Base-by-base conservation (phyloP, 1,284 basidiomycete genomes). In the Wallemia hederae region DNA sequence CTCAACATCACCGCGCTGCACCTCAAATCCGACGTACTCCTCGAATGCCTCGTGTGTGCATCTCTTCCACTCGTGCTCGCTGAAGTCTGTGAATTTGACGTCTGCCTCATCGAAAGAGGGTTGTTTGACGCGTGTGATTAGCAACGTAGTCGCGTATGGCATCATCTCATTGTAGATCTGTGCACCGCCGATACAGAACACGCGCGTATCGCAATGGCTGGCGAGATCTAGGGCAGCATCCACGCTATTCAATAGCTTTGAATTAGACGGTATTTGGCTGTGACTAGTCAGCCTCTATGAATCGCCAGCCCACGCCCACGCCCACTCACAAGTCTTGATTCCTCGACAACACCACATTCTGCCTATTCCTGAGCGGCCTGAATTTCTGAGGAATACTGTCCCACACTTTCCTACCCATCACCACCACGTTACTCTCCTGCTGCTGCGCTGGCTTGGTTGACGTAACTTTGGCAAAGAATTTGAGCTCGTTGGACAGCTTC, bases 351-450 rank as follows among this genome's bases (percentile, higher is more conserved):
- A 99, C 80, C 17, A 92, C 70, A 69, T 98, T 99, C 63, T 79
- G 64, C 39, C 94, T 75, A 28, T 77, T 78, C 55, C 77, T 74
- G 26, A 99, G 75, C 1, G 94, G 94, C 63, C 85, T 78, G 72
- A 85, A 88, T 69, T 81, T 85, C 5, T 69, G 65, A n/a, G 94
- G 92, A 62, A 99, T 98, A 69, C 86, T 88, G 70, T 94, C 87
- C 94, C 94, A 99, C 22, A 90, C 96, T 67, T 88, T 91, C 59
- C 91, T 76, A 3, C 94, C 94, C 94, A 99, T 98, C 62, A 98
- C 74, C 33, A 97, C 82, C 1, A 79, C 81, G 70, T 98, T 98
- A 62, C 71, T 71, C 55, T 67, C 69, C 15, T 73, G 75, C 62
- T 63, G 27, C 56, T 62, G 29, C 39, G 17, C 33, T 24, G 79